Percentiles rank a stretch among this genome's conserved stretches.
These are phyloP conservation scores for Phytophthora agathidicida DNA, from an alignment of 352 stramenopile species.

Conservation along the genomic window DNA sequence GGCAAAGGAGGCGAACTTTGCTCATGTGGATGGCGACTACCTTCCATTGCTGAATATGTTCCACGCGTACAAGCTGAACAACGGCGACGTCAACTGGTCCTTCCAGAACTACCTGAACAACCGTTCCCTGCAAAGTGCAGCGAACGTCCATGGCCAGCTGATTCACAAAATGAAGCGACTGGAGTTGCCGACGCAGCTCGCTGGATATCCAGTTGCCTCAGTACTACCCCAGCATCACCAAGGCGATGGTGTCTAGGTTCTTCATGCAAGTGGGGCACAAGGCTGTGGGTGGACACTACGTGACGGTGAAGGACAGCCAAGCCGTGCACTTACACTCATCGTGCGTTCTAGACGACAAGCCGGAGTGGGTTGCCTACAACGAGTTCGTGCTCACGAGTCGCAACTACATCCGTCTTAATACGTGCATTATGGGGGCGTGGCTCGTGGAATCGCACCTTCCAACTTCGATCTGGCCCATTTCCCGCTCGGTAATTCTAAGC, in stretches of 20 bases:
- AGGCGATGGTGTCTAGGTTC: conserved; percentile 93
- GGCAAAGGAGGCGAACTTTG: conserved; percentile 96
- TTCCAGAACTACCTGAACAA: conserved; percentile 98
- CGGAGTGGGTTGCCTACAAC: conserved; percentile 98
- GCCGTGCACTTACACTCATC: conserved; percentile 96
- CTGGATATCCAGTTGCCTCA: conserved; percentile 73
- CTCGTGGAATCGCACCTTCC: conserved; percentile 93
- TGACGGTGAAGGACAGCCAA: conserved; percentile 99
- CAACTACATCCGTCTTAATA: conserved; percentile 98
- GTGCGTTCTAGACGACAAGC: conserved; percentile 94
- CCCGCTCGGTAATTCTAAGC: conserved; percentile 94
- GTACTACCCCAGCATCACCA: conserved; percentile 92
- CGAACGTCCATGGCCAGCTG: conserved; percentile 96
- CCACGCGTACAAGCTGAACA: conserved; percentile 94
- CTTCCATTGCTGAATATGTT: conserved; percentile 98
- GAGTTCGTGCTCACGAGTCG: conserved; percentile 98
- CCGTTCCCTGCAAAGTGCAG: conserved; percentile 91
- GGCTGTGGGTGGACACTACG: conserved; percentile 90
- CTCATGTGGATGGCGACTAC: conserved; percentile 95
- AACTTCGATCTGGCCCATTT: conserved; percentile 98
- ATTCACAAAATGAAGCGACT: conserved; percentile 96
- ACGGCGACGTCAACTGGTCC: conserved; percentile 93
- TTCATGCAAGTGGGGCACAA: conserved; percentile 97
- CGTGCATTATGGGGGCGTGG: conserved; percentile 91
- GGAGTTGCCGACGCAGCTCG: conserved; percentile 56